Evolutionary conservation across 192 early-diverging fungal species (phyloP), one percentile per base, ranked within the genome.

Genomic region (Glomus cerebriforme): DNA sequence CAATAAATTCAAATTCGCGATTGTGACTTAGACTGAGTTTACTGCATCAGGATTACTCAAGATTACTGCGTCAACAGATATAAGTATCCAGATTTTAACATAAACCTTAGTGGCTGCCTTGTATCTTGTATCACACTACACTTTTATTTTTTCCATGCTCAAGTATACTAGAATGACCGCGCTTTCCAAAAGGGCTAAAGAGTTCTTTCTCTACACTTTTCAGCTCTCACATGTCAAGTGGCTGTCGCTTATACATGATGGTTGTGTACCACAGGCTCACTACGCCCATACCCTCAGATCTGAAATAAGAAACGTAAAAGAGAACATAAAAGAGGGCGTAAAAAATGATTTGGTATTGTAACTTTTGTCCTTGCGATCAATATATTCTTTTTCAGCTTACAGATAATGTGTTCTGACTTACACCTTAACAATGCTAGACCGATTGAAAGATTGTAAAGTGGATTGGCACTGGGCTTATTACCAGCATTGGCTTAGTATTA

Each of bases 391-490:
- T 71, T 71, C 69, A 2, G 63, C 24, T 6, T 65, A 24, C 63
- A 65, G 63, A 65, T 24, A 0, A n/a, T 43, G 69, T 71, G 69
- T 71, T 71, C 69, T 71, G 37, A 71, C 69, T 71, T 71, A 71
- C 69, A 71, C 5, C n/a, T 45, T 71, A 22, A 26, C 69, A 71
- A 49, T 45, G 5, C 39, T 71, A 45, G 69, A 49, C 69, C 0
- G 43, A 43, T 71, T 71, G 37, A 43, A 71, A 47, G 43, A 49
- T 31, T 49, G 24, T 8, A 71, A 71, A 71, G 69, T 45, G 69
- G 69, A 27, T 71, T 12, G 37, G 43, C 1, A 35, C 31, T 66
- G 26, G 22, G 12, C 0, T 45, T 71, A 0, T 12, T n/a, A n/a
- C n/a, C n/a, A n/a, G n/a, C n/a, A n/a, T n/a, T n/a, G n/a, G n/a